phyloP scores from a whole-genome alignment of 768 basidiomycete species.

The Kwoniella dendrophila region DNA sequence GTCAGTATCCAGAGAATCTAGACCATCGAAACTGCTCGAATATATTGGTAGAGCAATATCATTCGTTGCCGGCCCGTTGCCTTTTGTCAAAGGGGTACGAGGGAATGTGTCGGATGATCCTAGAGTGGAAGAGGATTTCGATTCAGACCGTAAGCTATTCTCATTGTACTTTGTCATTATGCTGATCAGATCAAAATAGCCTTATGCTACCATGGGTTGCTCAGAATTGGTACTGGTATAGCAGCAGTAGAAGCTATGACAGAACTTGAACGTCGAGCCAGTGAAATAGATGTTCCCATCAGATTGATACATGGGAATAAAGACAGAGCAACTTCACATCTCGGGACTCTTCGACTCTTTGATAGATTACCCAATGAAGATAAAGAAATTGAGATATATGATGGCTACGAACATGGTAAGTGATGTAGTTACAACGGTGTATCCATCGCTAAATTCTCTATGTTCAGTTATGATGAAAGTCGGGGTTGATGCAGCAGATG shows the following conservation, averaged over 20 bases:
- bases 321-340: conserved; percentile 55
- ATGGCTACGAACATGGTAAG: conserved; percentile 57
- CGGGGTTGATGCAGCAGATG: conserved; percentile 52
- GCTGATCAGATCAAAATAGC: conserved; percentile 27
- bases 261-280: conserved; percentile 44
- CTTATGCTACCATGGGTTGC: conserved; percentile 55
- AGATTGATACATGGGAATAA: conserved; percentile 55
- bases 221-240: conserved; percentile 56
- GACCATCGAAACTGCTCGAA: conserved; percentile 47
- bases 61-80: conserved; percentile 49
- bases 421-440: neutral
- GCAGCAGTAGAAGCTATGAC: conserved; percentile 53
- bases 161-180: neutral
- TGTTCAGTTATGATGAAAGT: conserved; percentile 53
- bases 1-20: conserved; percentile 48
- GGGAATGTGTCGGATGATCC: conserved; percentile 58
- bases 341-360: conserved; percentile 50
- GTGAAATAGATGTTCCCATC: conserved; percentile 53
- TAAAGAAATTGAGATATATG: conserved; percentile 57
- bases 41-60: conserved; percentile 41
- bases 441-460: neutral
- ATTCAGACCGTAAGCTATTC: conserved; percentile 46
- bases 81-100: conserved; percentile 51
- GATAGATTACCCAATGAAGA: conserved; percentile 50
- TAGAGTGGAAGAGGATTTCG: conserved; percentile 56